phyloP scores from a whole-genome alignment of 2,329 filamentous ascomycete species.

The Penicillium corylophilum region DNA sequence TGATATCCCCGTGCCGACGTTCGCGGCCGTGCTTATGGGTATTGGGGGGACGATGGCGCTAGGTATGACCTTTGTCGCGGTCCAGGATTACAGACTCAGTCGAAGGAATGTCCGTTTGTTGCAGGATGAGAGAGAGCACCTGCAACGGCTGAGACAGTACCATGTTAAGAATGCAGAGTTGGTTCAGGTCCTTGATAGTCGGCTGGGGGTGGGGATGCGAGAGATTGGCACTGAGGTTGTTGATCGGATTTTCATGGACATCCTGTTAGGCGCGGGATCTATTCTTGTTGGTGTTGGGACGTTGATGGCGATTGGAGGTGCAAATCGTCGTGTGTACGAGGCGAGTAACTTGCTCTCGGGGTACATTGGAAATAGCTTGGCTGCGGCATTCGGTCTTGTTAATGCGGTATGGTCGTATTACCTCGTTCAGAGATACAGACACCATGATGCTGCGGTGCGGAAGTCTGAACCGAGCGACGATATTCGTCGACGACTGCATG shows the following conservation, averaged over 20 bases:
- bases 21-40: constrained; percentile 53
- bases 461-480: constrained; percentile 31
- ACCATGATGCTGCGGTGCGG: constrained; percentile 31
- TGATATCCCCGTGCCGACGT: constrained; percentile 49
- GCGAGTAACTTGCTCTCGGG: constrained; percentile 57
- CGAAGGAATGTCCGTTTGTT: constrained; percentile 51
- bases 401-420: constrained; percentile 52
- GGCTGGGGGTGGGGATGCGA: constrained; percentile 48
- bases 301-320: constrained; percentile 55
- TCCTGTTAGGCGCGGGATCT: constrained; percentile 51
- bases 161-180: constrained; percentile 20
- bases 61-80: constrained; percentile 47
- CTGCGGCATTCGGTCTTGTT: constrained; percentile 50
- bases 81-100: constrained; percentile 46
- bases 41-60: constrained; percentile 52
- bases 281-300: constrained; percentile 54
- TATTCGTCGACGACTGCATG: constrained; percentile 33
- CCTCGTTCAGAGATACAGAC: constrained; percentile 43
- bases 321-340: constrained; percentile 41
- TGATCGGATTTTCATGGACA: constrained; percentile 54
- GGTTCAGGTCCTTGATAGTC: constrained; percentile 31
- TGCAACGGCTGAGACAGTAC: constrained; percentile 25
- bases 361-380: constrained; percentile 55
- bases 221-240: constrained; percentile 54
- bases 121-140: constrained; percentile 39